Evolutionary conservation across 148 eudicot species (phyloP).

Genomic region (Hydrangea macrophylla): DNA sequence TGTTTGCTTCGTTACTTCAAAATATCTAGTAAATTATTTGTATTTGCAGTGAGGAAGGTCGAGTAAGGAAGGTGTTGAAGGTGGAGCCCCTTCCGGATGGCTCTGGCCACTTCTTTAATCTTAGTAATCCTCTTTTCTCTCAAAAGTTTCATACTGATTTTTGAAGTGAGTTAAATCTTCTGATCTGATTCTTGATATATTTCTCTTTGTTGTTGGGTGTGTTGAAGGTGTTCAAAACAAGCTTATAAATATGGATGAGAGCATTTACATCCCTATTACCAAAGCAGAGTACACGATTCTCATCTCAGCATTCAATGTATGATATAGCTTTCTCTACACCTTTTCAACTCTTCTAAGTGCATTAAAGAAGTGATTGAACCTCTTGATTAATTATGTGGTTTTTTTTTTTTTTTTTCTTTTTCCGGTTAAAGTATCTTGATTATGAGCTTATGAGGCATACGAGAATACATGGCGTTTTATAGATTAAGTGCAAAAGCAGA

Average conservation of each 20-base stretch:
- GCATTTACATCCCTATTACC: conserved; percentile 74
- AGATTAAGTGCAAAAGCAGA: not conserved
- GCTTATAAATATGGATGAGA: conserved; percentile 80
- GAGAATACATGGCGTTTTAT: not conserved
- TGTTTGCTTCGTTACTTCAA: not conserved
- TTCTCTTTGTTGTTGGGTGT: conserved; percentile 16
- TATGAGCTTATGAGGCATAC: not conserved
- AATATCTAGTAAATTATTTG: conserved; percentile 7
- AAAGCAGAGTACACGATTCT: conserved; percentile 89
- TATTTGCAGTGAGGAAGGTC: conserved; percentile 86
- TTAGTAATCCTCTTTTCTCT: conserved; percentile 47
- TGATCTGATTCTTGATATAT: conserved; percentile 6
- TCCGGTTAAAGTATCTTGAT: not conserved
- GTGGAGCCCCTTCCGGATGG: conserved; percentile 98
- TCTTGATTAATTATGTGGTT: no score
- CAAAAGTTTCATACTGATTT: not conserved
- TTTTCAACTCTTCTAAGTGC: not conserved
- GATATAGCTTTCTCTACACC: conserved; percentile 10
- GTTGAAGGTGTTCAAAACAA: conserved; percentile 80
- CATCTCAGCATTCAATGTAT: conserved; percentile 74
- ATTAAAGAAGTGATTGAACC: no score
- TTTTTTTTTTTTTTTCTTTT: no score
- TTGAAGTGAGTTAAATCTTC: not conserved
- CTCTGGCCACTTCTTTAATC: conserved; percentile 90
- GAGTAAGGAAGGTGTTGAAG: conserved; percentile 89